Evolutionary conservation across 352 stramenopile species (phyloP).

Genomic region (Globisporangium paddicum): DNA sequence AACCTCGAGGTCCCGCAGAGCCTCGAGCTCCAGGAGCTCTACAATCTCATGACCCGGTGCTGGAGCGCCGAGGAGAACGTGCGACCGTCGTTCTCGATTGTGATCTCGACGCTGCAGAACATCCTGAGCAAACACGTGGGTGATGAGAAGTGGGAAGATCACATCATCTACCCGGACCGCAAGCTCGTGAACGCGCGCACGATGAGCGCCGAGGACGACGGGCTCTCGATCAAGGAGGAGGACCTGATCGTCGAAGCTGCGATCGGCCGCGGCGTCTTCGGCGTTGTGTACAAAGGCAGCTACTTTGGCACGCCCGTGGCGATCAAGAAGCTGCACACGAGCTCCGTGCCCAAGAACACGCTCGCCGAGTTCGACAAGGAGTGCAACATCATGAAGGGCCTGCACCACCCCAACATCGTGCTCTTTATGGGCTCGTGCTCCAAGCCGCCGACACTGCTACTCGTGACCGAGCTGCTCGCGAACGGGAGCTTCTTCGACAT

Average conservation of each 20-base stretch:
- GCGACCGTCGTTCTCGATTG: slow-evolving; percentile 78
- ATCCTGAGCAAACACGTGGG: slow-evolving; percentile 66
- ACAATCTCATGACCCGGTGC: slow-evolving; percentile 69
- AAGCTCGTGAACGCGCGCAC: slow-evolving; percentile 60
- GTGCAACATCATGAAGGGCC: slow-evolving; percentile 82
- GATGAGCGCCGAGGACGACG: slow-evolving; percentile 47
- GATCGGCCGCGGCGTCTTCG: slow-evolving; percentile 78
- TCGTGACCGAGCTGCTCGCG: slow-evolving; percentile 92
- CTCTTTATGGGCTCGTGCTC: slow-evolving; percentile 97
- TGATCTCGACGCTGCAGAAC: slow-evolving; percentile 71
- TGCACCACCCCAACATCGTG: slow-evolving; percentile 97
- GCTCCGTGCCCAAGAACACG: slow-evolving; percentile 76
- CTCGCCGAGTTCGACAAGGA: slow-evolving; percentile 81
- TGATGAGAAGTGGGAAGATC: slow-evolving; percentile 79
- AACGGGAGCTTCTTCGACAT: slow-evolving; percentile 87
- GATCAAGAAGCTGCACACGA: slow-evolving; percentile 84
- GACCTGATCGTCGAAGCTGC: slow-evolving; percentile 62
- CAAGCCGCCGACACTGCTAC: slow-evolving; percentile 93
- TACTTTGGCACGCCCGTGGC: slow-evolving; percentile 82
- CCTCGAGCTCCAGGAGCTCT: slow-evolving; percentile 58
- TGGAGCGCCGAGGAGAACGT: slow-evolving; percentile 65
- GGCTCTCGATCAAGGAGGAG: slow-evolving; percentile 74
- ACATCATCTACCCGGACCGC: slow-evolving; percentile 78
- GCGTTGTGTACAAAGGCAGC: slow-evolving; percentile 77
- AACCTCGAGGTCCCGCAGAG: slow-evolving; percentile 41